A percentile compares a stretch with the other conserved stretches of the same genome.
Conservation (phyloP, 1,284 basidiomycete genomes). For the Fomitopsis palustris region DNA sequence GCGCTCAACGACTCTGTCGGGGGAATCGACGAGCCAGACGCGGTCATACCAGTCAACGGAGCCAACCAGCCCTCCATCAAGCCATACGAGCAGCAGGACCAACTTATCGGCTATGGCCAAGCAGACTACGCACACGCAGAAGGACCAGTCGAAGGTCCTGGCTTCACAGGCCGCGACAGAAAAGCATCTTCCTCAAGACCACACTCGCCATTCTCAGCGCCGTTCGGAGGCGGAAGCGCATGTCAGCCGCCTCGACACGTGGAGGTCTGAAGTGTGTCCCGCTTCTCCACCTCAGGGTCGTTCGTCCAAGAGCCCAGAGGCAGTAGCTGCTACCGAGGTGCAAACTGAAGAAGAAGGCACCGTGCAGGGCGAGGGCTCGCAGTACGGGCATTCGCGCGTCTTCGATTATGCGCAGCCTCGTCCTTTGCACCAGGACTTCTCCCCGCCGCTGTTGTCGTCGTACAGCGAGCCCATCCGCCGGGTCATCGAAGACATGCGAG, state of each 20-base stretch:
- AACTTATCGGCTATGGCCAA: conserved; percentile 15
- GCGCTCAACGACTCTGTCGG: conserved; percentile 2
- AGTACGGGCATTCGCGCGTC: conserved; percentile 13
- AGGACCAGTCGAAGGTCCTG: conserved; percentile 6
- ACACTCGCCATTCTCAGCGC: background rate
- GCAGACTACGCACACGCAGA: conserved; percentile 12
- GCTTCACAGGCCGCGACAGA: background rate
- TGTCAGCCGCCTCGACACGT: conserved; percentile 22
- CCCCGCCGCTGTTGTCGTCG: conserved; percentile 57
- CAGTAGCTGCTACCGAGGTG: background rate
- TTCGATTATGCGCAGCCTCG: conserved; percentile 58
- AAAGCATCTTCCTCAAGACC: background rate
- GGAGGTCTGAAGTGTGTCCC: conserved; percentile 26
- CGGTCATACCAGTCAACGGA: conserved; percentile 3
- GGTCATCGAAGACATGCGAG: conserved; percentile 84
- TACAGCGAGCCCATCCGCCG: conserved; percentile 73
- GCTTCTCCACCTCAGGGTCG: conserved; percentile 4
- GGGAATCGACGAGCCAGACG: background rate
- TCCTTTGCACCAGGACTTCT: conserved; percentile 45
- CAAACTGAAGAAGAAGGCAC: background rate
- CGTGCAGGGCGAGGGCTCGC: background rate
- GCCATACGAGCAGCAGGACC: conserved; percentile 17
- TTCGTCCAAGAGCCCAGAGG: conserved; percentile 1
- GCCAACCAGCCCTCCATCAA: conserved; percentile 16
- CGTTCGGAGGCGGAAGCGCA: conserved; percentile 8